Conservation (phyloP, 139 green algal species). For the Chlamydomonas applanata region DNA sequence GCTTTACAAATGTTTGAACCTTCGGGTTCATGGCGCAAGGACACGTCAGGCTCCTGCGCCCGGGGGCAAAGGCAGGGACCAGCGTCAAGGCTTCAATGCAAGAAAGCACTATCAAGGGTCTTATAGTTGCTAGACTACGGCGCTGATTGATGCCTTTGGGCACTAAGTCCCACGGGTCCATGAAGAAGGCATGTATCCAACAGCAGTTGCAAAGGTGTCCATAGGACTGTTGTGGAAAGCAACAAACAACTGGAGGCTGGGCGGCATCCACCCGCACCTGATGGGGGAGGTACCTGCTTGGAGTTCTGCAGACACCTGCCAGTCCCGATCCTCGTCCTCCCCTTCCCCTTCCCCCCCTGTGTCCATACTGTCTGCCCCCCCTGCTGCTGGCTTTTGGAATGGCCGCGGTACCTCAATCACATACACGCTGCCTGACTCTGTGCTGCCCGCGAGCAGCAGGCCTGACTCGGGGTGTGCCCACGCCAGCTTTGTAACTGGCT, state of each 20-base stretch:
- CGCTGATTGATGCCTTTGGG: too few relatives aligned
- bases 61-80: too few relatives aligned
- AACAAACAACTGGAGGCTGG: not conserved
- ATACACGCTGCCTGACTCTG: slow-evolving; percentile 20
- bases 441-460: slow-evolving; percentile 22
- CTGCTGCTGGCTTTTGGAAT: slow-evolving; percentile 3
- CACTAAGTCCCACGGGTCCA: too few relatives aligned
- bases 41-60: too few relatives aligned
- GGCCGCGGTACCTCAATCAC: slow-evolving; percentile 28
- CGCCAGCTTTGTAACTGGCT: slow-evolving; percentile 11
- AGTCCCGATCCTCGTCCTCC: slow-evolving; percentile 10
- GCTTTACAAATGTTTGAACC: too few relatives aligned
- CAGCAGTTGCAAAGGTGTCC: too few relatives aligned
- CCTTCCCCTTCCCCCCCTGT: not conserved
- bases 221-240: too few relatives aligned
- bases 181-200: not conserved
- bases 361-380: not conserved
- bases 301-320: slow-evolving; percentile 16
- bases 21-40: too few relatives aligned
- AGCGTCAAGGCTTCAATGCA: too few relatives aligned
- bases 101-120: too few relatives aligned
- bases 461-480: slow-evolving; percentile 42
- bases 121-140: too few relatives aligned
- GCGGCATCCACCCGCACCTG: slow-evolving; percentile 8
- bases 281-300: slow-evolving; percentile 9